Evolutionary conservation across 805 yeast species (phyloP).

Genomic region (Blastobotrys attinorum): DNA sequence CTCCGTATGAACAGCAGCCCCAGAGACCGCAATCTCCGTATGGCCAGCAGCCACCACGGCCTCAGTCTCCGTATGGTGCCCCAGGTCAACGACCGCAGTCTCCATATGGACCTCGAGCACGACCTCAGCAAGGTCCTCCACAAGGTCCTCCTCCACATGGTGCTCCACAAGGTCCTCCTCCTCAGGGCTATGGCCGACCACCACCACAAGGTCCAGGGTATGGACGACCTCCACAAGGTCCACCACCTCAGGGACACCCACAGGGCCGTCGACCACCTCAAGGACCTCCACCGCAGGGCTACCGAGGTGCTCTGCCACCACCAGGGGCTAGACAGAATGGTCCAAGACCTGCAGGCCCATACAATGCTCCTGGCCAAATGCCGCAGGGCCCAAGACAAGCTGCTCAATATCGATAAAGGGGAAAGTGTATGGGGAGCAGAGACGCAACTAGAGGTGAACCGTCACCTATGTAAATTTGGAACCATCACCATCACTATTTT

Average conservation of each 20-base stretch:
- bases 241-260: conserved; percentile 1
- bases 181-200: conserved; percentile 2
- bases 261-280: neutral
- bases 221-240: conserved; percentile 1
- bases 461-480: too few species aligned
- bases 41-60: conserved; percentile 1
- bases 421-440: neutral
- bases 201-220: conserved; percentile 2
- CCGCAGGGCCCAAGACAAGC: neutral
- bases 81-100: conserved; percentile 4
- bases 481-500: too few species aligned
- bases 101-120: conserved; percentile 3
- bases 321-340: neutral
- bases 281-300: neutral
- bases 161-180: neutral
- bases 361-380: neutral
- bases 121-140: neutral
- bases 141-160: neutral
- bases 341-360: too few species aligned
- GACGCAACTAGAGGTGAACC: too few species aligned
- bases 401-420: neutral
- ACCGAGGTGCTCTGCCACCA: neutral
- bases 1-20: neutral
- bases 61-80: conserved; percentile 2
- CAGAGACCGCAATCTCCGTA: conserved; percentile 1